Evolutionary conservation across 2,329 filamentous ascomycete genomes (phyloP), one percentile per base, ranked within the genome.

Genomic region (Fusarium piperis): DNA sequence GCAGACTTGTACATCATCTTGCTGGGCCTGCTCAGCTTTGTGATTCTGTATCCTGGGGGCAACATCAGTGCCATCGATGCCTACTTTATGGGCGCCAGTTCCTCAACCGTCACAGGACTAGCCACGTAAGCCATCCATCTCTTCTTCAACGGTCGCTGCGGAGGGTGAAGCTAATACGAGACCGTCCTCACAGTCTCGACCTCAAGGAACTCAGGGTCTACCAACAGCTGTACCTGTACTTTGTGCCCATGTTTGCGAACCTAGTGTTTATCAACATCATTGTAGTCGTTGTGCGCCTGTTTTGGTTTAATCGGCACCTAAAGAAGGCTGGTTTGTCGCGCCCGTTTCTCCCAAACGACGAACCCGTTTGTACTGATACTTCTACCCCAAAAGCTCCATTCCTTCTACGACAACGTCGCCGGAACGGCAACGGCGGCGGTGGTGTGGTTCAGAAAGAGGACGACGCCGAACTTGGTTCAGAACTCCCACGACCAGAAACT

Each of bases 161-260:
- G 28, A 32, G n/a, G 44, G n/a, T 2, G 38, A 11, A 32, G 44
- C 67, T 74, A 68, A 74, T 52, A 20, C 32, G 46, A 18, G 16
- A 7, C 12, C 16, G 11, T 48, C 23, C 32, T 6, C 23, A 9
- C 46, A 88, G 86, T 15, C 74, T 87, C 41, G 85, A 88, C 70
- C 75, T 88, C 55, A 87, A 87, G 51, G 76, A 79, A 2, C 74
- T 88, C 16, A 81, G 81, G 65, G 81, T 79, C 0, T 88, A 87
- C 64, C 87, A 88, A 71, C 87, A 88, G 70, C 67, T 88, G 4
- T 84, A 82, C 57, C 71, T 88, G 36, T 89, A 88, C 71, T 79
- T 88, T 51, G 76, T 86, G 18, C 85, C 86, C 1, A 80, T 86
- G 9, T 63, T 88, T 3, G 83, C 82, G 0, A 87, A 88, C 62